Evolutionary conservation across 306 rosid species (phyloP).

Genomic region (Echinosophora koreensis): DNA sequence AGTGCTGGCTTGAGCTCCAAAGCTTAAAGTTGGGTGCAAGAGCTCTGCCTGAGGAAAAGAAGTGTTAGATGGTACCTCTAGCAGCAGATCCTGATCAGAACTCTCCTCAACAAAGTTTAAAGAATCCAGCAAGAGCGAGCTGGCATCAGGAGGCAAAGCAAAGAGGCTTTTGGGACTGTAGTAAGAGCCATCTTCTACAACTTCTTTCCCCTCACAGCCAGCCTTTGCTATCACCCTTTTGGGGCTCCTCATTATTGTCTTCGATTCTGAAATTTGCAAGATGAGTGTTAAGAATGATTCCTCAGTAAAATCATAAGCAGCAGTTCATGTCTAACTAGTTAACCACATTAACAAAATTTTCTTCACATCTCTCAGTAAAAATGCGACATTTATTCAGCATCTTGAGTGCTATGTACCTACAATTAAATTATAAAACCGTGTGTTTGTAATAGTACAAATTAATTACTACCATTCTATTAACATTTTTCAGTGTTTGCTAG

Average conservation of each 20-base stretch:
- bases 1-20: conserved; percentile 83
- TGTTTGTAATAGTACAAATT: background rate
- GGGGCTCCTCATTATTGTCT: conserved; percentile 85
- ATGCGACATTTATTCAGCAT: background rate
- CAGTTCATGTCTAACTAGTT: conserved; percentile 6
- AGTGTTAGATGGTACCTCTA: conserved; percentile 84
- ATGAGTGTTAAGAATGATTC: conserved; percentile 38
- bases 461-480: background rate
- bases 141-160: conserved; percentile 83
- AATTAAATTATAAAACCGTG: background rate
- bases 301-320: conserved; percentile 4
- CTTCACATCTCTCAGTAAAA: background rate
- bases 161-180: conserved; percentile 88
- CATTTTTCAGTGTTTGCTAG: background rate
- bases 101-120: conserved; percentile 73
- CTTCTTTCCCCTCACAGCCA: conserved; percentile 68
- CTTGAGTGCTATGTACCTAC: conserved; percentile 6
- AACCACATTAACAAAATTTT: background rate
- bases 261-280: conserved; percentile 72
- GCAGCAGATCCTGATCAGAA: conserved; percentile 81
- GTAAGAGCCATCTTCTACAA: conserved; percentile 72
- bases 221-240: conserved; percentile 65
- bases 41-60: conserved; percentile 96
- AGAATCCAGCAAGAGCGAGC: conserved; percentile 71
- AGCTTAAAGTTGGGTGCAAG: conserved; percentile 62